Conservation (phyloP, 345 rosid species). For the Punica granatum region DNA sequence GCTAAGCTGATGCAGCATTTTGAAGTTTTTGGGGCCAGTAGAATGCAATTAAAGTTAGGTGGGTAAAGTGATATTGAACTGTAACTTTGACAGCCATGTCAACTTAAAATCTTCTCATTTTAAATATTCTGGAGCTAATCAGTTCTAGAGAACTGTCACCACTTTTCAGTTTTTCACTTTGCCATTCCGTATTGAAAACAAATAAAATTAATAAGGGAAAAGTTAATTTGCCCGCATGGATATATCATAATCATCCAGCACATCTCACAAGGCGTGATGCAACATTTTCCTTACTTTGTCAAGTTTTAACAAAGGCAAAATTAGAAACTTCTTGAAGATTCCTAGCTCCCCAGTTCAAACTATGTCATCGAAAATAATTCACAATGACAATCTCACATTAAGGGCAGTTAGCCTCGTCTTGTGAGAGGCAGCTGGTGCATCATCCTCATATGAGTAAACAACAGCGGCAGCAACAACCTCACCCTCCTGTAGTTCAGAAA, state of each 20-base stretch:
- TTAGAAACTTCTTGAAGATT: background rate
- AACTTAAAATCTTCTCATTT: background rate
- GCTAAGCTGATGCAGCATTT: background rate
- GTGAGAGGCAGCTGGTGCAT: conserved; percentile 65
- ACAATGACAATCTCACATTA: conserved; percentile 36
- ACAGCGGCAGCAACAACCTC: conserved; percentile 58
- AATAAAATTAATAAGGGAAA: background rate
- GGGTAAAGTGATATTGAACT: background rate
- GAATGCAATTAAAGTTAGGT: background rate
- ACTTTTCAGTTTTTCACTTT: background rate
- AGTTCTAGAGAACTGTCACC: background rate
- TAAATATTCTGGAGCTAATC: background rate
- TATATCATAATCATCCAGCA: background rate
- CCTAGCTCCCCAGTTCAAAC: background rate
- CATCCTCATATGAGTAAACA: conserved; percentile 73
- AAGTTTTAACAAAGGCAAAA: background rate
- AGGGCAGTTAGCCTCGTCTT: conserved; percentile 79
- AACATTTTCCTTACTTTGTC: background rate
- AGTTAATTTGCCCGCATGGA: background rate
- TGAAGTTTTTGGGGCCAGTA: background rate
- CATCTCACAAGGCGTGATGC: background rate
- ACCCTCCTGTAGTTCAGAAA: conserved; percentile 47
- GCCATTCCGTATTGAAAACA: background rate
- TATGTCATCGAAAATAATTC: background rate
- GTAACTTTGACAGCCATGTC: background rate